Base-by-base conservation (phyloP, 1,139 yeast species). In the Pichia sp. region DNA sequence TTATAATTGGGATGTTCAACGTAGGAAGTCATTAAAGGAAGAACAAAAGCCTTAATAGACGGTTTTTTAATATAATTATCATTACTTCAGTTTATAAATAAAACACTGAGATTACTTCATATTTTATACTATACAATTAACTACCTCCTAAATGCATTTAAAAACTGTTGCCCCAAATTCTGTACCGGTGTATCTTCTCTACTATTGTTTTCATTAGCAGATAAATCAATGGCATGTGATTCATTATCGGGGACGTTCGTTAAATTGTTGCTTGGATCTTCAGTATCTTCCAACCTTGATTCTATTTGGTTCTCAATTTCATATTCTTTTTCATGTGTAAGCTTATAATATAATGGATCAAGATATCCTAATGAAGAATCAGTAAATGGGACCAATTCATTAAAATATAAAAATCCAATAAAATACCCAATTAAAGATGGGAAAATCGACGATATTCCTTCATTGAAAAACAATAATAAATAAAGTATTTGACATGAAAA, bases 1-100 rank as follows among this genome's bases (percentile, higher is more conserved):
- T 49, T 90, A 90, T 65, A 92, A 92, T 64, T 90, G 96, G 96
- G 96, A 89, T 63, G 96, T 92, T 8, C 92, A 86, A 61, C 76
- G 88, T 69, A 79, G 96, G 47, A 60, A 58, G 48, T 39, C 47
- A 7, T 18, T 40, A 18, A 45, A 44, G 25, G 44, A 37, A 2
- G 11, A 28, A 2, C n/a, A 37, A 28, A 18, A 18, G 18, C 18
- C 18, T 18, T 18, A 18, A 18, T 18, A 18, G 18, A 18, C 18
- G 18, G 18, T 18, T 18, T 18, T 18, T 18, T 18, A 18, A 18
- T 18, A 18, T 18, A 18, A 18, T 18, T 18, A 18, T 18, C 1
- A 18, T 18, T 18, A 18, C 18, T 18, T 18, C 18, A 18, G 18
- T 18, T 18, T 18, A 18, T 18, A 18, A 18, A 18, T 18, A 18